These are phyloP conservation scores for Echinochloa phyllopogon DNA, from an alignment of 176 grass and related monocot genomes.

Conservation along the genomic window DNA sequence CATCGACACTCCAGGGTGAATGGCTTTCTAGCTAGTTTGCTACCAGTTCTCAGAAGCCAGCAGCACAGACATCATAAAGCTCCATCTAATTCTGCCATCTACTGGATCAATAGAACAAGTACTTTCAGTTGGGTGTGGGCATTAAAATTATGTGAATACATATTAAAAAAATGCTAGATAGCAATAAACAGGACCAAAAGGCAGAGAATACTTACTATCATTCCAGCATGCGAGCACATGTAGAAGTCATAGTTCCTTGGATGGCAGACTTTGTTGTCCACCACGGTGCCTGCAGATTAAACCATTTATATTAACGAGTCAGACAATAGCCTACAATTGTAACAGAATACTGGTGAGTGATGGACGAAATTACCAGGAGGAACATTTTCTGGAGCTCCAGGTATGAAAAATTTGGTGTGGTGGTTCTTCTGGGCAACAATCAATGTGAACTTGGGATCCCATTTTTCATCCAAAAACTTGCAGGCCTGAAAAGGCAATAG, in stretches of 20 bases:
- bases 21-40: not conserved
- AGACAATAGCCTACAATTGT: not conserved
- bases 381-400: constrained; percentile 69
- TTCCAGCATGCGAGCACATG: constrained; percentile 88
- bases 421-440: constrained; percentile 97
- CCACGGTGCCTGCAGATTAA: constrained; percentile 70
- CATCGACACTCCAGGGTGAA: not conserved
- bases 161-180: not conserved
- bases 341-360: not conserved
- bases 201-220: constrained; percentile 67
- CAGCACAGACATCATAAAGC: not conserved
- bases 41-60: not conserved
- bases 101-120: not conserved
- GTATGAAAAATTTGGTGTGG: constrained; percentile 83
- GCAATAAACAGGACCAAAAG: not conserved
- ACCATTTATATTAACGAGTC: not conserved
- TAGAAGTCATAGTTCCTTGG: constrained; percentile 94
- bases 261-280: constrained; percentile 86
- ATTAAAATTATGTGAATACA: not conserved
- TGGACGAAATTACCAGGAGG: constrained; percentile 60
- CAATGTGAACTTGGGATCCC: constrained; percentile 77
- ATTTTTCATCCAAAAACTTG: constrained; percentile 76
- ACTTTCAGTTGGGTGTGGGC: not conserved
- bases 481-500: constrained; percentile 58
- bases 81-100: not conserved